Evolutionary conservation across 2,329 filamentous ascomycete species (phyloP), one percentile per base, ranked within the genome.

Genomic region (Scleromitrula shiraiana): DNA sequence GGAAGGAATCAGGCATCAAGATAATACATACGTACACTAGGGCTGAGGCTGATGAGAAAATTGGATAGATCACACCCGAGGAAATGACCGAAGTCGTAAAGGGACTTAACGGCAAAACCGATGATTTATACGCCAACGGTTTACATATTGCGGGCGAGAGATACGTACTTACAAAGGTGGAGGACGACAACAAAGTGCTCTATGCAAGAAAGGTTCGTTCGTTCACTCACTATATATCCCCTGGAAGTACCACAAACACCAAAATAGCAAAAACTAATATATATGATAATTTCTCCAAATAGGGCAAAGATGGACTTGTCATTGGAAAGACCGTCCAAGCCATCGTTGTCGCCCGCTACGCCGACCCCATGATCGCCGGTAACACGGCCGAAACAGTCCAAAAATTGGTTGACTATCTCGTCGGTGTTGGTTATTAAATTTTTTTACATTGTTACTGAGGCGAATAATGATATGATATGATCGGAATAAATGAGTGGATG

Each of bases 251-350:
- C n/a, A n/a, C n/a, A n/a, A n/a, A n/a, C n/a, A n/a, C n/a, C n/a
- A n/a, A n/a, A n/a, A n/a, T n/a, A n/a, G n/a, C n/a, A n/a, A n/a
- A n/a, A n/a, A n/a, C n/a, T n/a, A n/a, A n/a, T n/a, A n/a, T n/a
- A n/a, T n/a, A n/a, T n/a, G n/a, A n/a, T n/a, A n/a, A n/a, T n/a
- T n/a, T n/a, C n/a, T n/a, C n/a, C 43, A 10, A 40, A 47, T 54
- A 87, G 83, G 88, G 86, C 60, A 87, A 83, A 66, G 79, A 83
- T 65, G 93, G 93, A 57, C 70, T 95, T 62, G 75, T 84, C 64
- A 79, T 93, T 61, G 82, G 83, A 70, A 95, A 94, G 76, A 94
- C 91, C 62, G 83, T 77, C 63, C 84, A 94, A 71, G 88, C 89
- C 59, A 82, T 97, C 67, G 79, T 98, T 65, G 71, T 98, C 66